Base-by-base conservation (phyloP, 2,329 filamentous ascomycete species). In the Colletotrichum plurivorum region DNA sequence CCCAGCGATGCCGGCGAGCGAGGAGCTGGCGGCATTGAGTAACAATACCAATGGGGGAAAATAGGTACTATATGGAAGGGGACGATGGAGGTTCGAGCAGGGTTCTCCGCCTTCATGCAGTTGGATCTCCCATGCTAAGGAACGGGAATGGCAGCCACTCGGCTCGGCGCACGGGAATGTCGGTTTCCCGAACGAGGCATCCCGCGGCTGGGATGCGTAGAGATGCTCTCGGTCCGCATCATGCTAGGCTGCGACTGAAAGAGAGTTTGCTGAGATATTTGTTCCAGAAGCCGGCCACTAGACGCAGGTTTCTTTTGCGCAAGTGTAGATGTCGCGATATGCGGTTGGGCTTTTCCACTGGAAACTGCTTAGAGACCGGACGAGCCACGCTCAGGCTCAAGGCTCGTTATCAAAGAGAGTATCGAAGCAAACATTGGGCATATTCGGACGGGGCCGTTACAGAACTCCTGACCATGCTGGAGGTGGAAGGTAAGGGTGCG, bases 31-130 rank as follows among this genome's bases (percentile, higher is more conserved):
- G 16, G 55, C 25, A 41, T 51, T 48, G 22, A 63, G 59, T 51
- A 46, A 57, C 52, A 36, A 41, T 36, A 36, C 22, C 36, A 36
- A 22, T 46, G 39, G 45, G 20, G 22, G 22, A 45, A 18, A 36
- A 36, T 36, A 25, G 22, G 22, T 25, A 25, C 22, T 25, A 25
- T 25, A 25, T 25, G 22, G 22, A 25, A 25, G 22, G 22, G 22
- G 22, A 25, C 22, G 22, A 25, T 25, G 22, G 22, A 25, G 31
- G 8, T 36, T 10, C 1, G 25, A 45, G 62, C 45, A 66, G 62
- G 62, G 56, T 69, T 69, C 67, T 57, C 67, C 56, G 67, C 49
- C 56, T 55, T 66, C 4, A 52, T 69, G 66, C 66, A 66, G 43
- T 20, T 36, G 49, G 41, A 59, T 68, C 54, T 55, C n/a, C 13